Conservation (phyloP, 441 rosid species). For the Euphorbia schlechtendalii region DNA sequence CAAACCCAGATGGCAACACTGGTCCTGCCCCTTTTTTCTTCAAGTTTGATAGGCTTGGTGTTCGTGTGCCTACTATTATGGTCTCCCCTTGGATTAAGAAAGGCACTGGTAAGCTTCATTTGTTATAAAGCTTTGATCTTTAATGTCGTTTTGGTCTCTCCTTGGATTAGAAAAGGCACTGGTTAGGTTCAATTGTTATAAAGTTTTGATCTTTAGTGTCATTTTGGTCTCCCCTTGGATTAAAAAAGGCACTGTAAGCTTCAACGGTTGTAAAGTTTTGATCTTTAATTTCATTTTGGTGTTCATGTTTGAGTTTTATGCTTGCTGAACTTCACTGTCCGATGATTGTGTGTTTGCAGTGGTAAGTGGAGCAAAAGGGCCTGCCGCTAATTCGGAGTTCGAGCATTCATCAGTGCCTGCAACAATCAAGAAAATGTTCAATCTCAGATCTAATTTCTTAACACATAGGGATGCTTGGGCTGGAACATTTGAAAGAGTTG, state of each 20-base stretch:
- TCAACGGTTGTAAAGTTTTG: too few relatives aligned
- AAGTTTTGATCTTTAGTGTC: neutral
- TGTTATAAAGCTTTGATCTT: neutral
- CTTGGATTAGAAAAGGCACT: too few relatives aligned
- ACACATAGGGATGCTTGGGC: conserved; percentile 99
- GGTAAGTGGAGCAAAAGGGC: conserved; percentile 58
- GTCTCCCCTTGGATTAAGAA: conserved; percentile 95
- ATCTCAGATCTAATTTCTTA: conserved; percentile 70
- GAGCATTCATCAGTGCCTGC: conserved; percentile 96
- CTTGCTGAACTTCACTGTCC: too few relatives aligned
- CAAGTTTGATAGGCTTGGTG: conserved; percentile 89
- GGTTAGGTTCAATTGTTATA: too few relatives aligned
- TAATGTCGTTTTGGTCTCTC: neutral
- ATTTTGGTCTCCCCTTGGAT: too few relatives aligned
- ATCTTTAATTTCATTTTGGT: too few relatives aligned
- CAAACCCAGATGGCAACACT: conserved; percentile 84
- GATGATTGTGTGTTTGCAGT: conserved; percentile 29
- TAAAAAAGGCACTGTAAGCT: too few relatives aligned
- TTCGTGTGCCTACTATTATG: conserved; percentile 93
- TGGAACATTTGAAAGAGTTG: conserved; percentile 75
- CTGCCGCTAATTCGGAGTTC: conserved; percentile 62
- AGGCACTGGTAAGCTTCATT: conserved; percentile 55
- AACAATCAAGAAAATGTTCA: conserved; percentile 84
- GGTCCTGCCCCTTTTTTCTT: conserved; percentile 94
- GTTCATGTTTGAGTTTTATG: neutral